Conservation (phyloP, 306 rosid genomes). For the Castanospermum australe region DNA sequence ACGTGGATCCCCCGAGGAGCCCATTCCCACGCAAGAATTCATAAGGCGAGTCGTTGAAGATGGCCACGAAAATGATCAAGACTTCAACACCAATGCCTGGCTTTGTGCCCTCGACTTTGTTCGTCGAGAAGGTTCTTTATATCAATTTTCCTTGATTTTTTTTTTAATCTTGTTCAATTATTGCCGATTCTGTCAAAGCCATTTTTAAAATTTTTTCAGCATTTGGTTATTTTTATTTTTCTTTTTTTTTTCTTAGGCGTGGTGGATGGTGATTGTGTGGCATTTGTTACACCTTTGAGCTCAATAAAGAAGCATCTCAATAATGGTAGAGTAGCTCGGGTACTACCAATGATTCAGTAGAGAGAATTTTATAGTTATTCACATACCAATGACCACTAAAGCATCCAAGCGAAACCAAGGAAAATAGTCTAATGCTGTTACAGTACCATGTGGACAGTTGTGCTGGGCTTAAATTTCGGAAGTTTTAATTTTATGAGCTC, state of each 20-base stretch:
- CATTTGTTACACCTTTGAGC: slow-evolving; percentile 37
- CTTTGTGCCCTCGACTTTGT: slow-evolving; percentile 51
- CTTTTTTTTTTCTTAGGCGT: neutral
- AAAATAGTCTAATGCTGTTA: too few relatives aligned
- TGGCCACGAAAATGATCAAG: slow-evolving; percentile 37
- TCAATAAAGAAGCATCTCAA: slow-evolving; percentile 48
- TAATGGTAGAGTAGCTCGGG: slow-evolving; percentile 41
- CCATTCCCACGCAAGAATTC: slow-evolving; percentile 69
- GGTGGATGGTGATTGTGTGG: slow-evolving; percentile 1
- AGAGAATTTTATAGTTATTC: neutral
- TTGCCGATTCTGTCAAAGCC: neutral
- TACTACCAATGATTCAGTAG: slow-evolving; percentile 1
- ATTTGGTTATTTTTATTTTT: neutral
- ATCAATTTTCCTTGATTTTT: neutral
- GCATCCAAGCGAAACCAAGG: neutral
- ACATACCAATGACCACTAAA: too few relatives aligned
- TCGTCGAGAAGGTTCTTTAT: slow-evolving; percentile 27
- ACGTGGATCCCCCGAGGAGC: slow-evolving; percentile 14
- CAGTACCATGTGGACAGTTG: neutral
- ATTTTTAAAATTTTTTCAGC: neutral
- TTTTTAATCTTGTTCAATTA: neutral
- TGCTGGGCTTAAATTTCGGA: neutral
- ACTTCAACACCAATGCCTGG: slow-evolving; percentile 57
- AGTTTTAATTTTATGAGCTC: neutral
- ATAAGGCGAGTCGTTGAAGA: slow-evolving; percentile 48